Evolutionary conservation across 2,329 filamentous ascomycete genomes (phyloP).

Genomic region (Neoarthrinium moseri): DNA sequence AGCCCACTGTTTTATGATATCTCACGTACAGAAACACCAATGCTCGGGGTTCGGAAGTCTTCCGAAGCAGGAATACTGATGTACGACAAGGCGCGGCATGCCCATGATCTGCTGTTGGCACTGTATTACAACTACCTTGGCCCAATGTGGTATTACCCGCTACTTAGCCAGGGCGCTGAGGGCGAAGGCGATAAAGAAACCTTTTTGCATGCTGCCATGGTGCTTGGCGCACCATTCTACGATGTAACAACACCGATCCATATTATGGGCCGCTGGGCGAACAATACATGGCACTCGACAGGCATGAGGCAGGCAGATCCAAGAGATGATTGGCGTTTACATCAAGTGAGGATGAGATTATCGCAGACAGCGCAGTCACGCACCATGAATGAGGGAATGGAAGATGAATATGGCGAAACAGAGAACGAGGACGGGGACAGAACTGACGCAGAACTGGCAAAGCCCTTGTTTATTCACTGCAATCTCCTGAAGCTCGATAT

Average conservation of each 20-base stretch:
- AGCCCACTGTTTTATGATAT: constrained; percentile 45
- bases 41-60: constrained; percentile 30
- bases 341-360: background rate
- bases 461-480: constrained; percentile 9
- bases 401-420: background rate
- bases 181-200: constrained; percentile 50
- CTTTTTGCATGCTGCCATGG: constrained; percentile 42
- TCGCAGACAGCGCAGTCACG: background rate
- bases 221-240: constrained; percentile 37
- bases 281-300: constrained; percentile 5
- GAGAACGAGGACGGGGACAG: background rate
- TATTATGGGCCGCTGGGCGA: constrained; percentile 13
- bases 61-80: constrained; percentile 49
- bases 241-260: constrained; percentile 32
- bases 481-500: constrained; percentile 7
- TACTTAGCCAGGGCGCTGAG: constrained; percentile 40
- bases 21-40: constrained; percentile 27
- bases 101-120: constrained; percentile 44
- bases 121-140: constrained; percentile 57
- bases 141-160: constrained; percentile 47
- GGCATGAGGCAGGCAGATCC: constrained; percentile 9
- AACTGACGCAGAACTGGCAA: background rate
- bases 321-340: constrained; percentile 2
- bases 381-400: background rate
- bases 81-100: constrained; percentile 46